Base-by-base conservation (phyloP, 495 filamentous ascomycete species). In the Astrocystis sublimbata region DNA sequence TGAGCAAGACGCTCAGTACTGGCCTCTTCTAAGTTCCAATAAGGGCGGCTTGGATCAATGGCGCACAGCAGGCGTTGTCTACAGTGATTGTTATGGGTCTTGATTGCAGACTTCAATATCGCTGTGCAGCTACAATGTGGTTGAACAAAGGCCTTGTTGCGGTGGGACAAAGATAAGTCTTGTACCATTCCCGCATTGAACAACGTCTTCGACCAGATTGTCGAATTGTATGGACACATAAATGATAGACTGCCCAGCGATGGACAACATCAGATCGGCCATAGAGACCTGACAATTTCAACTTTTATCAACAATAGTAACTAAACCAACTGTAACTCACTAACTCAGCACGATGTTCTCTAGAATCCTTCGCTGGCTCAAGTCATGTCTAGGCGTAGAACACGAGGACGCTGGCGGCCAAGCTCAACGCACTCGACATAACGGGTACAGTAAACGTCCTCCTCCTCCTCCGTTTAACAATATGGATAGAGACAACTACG, bases 111-210 rank as follows among this genome's bases (percentile, higher is more conserved):
- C 2, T 4, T 40, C 17, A 26, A 19, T 24, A 21, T 21, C 12
- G 30, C 15, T 28, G 17, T 36, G 36, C 8, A 8, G 31, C 31
- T 47, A 59, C 17, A 60, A 36, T 23, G n/a, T 17, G n/a, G 41
- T 21, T 21, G 3, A 13, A 55, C 49, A 60, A 53, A 9, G 15
- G 28, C 35, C 62, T 61, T 60, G 54, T 52, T 47, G 51, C 38
- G 53, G 38, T 10, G 26, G 58, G 52, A 65, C 49, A 65, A 53
- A 52, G 47, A 9, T 17, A 15, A 41, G 4, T 30, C 30, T 51
- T 43, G 13, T 46, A 59, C 17, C 47, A 45, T 2, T 45, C 36
- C 13, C n/a, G 13, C 33, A 6, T 6, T 6, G 2, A 33, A 8
- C 24, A 5, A 6, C 24, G 19, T 28, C 50, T n/a, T 40, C 15